Conservation (phyloP, 1,139 yeast genomes). For the Meyerozyma smithsonii region DNA sequence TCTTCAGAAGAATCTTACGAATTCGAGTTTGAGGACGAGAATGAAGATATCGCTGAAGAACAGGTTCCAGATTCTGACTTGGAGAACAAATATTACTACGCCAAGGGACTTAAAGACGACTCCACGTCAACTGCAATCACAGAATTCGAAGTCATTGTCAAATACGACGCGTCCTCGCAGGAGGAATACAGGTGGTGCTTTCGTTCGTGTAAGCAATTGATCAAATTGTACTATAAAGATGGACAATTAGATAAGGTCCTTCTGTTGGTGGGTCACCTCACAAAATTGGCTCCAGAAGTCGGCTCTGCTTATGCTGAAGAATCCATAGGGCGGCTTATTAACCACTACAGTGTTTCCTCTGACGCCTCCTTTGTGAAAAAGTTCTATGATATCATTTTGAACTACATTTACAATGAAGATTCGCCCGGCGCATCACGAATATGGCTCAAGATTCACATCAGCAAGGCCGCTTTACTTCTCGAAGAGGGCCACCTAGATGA, state of each 20-base stretch:
- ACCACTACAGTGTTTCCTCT: constrained; percentile 34
- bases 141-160: constrained; percentile 11
- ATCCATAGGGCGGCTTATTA: constrained; percentile 53
- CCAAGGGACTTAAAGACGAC: constrained; percentile 62
- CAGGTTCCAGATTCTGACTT: constrained; percentile 26
- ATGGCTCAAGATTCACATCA: constrained; percentile 52
- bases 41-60: constrained; percentile 33
- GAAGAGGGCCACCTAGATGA: constrained; percentile 31
- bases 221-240: constrained; percentile 47
- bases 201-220: constrained; percentile 60
- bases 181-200: constrained; percentile 40
- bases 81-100: constrained; percentile 57
- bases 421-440: constrained; percentile 25
- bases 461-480: constrained; percentile 44
- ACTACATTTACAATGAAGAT: constrained; percentile 15
- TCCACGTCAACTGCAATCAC: constrained; percentile 25
- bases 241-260: constrained; percentile 32
- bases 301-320: constrained; percentile 54
- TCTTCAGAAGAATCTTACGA: constrained; percentile 62
- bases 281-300: constrained; percentile 23
- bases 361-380: constrained; percentile 22
- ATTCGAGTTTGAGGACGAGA: constrained; percentile 61
- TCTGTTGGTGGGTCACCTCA: constrained; percentile 20
- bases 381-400: constrained; percentile 27
- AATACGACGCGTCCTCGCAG: constrained; percentile 9